phyloP scores from a whole-genome alignment of 129 eudicot species.

The Saposhnikovia divaricata region DNA sequence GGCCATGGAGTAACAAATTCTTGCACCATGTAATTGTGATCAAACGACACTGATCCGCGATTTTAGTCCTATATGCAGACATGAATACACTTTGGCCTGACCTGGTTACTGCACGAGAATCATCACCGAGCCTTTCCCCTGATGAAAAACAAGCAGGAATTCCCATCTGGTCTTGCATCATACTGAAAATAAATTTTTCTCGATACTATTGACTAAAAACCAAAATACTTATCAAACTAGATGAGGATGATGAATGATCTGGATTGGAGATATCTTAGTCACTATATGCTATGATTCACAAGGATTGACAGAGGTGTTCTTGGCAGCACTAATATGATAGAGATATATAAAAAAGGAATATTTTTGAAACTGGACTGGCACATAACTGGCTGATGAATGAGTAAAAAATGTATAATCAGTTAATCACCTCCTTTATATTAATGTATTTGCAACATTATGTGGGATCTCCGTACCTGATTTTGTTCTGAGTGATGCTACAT shows the following conservation, averaged over 20 bases:
- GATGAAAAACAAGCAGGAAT: conserved; percentile 58
- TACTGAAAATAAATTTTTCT: conserved; percentile 5
- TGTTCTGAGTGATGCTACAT: no score
- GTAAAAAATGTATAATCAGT: conserved; percentile 24
- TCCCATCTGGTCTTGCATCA: conserved; percentile 47
- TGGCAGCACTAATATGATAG: conserved; percentile 49
- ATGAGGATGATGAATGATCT: neutral
- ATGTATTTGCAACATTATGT: conserved; percentile 4
- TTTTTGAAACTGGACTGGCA: conserved; percentile 36
- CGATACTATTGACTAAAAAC: neutral
- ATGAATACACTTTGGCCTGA: conserved; percentile 73
- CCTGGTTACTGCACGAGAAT: conserved; percentile 41
- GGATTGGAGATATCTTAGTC: conserved; percentile 13
- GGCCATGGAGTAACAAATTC: conserved; percentile 75
- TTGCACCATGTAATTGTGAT: conserved; percentile 95
- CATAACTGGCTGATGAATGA: conserved; percentile 53
- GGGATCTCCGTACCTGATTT: conserved; percentile 11
- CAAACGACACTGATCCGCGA: conserved; percentile 50
- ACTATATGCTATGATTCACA: conserved; percentile 23
- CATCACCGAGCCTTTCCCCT: conserved; percentile 32
- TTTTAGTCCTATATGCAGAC: conserved; percentile 65
- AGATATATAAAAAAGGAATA: conserved; percentile 19
- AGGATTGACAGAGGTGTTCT: conserved; percentile 48
- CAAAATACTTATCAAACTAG: neutral
- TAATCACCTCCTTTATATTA: conserved; percentile 18